Percentiles rank a stretch among this genome's conserved stretches.
These are phyloP conservation scores for Bipolaris gigantea DNA, from an alignment of 2,329 filamentous ascomycete species.

Conservation along the genomic window DNA sequence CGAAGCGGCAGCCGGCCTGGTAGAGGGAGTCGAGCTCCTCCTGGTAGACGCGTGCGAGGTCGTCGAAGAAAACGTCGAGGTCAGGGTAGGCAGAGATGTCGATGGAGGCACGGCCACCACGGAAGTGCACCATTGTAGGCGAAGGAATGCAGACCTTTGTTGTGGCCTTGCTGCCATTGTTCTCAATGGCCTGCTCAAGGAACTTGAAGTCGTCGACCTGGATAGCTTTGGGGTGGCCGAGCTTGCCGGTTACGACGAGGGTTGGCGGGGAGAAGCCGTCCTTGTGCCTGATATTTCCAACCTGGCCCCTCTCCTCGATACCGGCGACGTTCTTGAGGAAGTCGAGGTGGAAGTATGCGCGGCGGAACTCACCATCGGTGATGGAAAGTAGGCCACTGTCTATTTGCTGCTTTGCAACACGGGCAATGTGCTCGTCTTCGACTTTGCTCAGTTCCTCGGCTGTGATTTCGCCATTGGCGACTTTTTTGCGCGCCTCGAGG, in stretches of 20 bases:
- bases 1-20: constrained; percentile 58
- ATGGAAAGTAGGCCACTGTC: constrained; percentile 54
- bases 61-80: constrained; percentile 59
- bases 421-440: constrained; percentile 55
- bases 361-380: constrained; percentile 61
- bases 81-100: constrained; percentile 57
- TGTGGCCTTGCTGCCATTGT: constrained; percentile 44
- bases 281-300: constrained; percentile 46
- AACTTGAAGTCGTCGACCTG: constrained; percentile 61
- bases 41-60: constrained; percentile 59
- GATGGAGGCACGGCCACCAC: constrained; percentile 58
- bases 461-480: constrained; percentile 49
- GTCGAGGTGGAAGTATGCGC: constrained; percentile 62
- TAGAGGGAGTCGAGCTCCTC: constrained; percentile 59
- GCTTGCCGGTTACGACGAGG: constrained; percentile 58
- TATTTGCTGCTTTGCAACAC: constrained; percentile 55
- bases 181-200: constrained; percentile 53
- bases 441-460: constrained; percentile 52
- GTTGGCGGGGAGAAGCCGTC: constrained; percentile 57
- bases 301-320: constrained; percentile 56
- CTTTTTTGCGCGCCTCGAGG: constrained; percentile 54
- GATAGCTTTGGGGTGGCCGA: constrained; percentile 56
- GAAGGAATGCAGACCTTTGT: constrained; percentile 61
- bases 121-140: constrained; percentile 64
- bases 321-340: constrained; percentile 59